A percentile compares a stretch with the other conserved stretches of the same genome.
phyloP scores from a whole-genome alignment of 2,329 filamentous ascomycete genomes.

The Paramyrothecium sp. region DNA sequence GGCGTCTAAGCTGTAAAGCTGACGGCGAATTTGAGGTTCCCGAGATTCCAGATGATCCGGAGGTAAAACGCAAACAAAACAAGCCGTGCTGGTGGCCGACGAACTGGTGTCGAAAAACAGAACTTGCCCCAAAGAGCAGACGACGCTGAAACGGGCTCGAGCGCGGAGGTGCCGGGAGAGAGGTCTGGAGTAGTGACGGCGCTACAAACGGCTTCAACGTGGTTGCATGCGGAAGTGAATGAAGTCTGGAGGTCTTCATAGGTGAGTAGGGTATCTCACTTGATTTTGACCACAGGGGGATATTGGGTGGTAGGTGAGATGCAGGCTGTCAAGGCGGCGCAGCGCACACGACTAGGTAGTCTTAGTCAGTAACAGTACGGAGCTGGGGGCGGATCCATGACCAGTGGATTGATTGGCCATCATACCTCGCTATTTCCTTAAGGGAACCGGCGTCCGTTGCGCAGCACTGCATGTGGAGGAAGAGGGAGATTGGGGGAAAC shows the following conservation, averaged over 20 bases:
- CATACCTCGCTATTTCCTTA: not conserved
- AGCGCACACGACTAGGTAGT: not conserved
- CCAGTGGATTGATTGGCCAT: not conserved
- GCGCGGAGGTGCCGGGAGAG: not conserved
- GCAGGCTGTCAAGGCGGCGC: not conserved
- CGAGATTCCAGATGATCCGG: not conserved
- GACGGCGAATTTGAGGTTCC: not conserved
- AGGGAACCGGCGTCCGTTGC: not conserved
- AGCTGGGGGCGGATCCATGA: not conserved
- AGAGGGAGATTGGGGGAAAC: not conserved
- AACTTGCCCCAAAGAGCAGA: not conserved
- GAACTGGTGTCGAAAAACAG: not conserved
- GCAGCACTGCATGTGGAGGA: not conserved
- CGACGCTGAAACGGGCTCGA: not conserved
- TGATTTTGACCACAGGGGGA: not conserved
- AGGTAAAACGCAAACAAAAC: not conserved
- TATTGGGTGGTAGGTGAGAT: not conserved
- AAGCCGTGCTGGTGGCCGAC: not conserved
- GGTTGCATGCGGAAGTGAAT: not conserved
- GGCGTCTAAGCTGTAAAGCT: not conserved
- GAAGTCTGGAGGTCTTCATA: not conserved
- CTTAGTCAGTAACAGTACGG: not conserved
- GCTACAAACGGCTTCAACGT: not conserved
- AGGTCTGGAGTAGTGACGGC: not conserved
- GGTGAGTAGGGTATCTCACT: not conserved